A percentile compares a stretch with the other conserved stretches of the same genome.
phyloP scores from a whole-genome alignment of 768 basidiomycete species.

The Tremella fuciformis region DNA sequence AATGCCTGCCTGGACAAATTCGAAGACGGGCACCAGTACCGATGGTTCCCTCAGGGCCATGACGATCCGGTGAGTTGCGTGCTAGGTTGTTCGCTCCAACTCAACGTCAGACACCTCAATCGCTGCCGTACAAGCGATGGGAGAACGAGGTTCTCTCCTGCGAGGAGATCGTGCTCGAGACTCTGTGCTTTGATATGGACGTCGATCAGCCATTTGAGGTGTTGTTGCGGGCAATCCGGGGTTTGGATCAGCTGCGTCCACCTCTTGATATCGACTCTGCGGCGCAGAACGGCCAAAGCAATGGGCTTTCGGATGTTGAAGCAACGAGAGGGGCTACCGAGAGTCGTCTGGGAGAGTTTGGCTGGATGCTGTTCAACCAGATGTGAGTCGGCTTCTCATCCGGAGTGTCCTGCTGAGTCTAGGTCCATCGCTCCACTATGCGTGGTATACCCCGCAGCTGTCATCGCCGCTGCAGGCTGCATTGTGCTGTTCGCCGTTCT shows the following conservation, averaged over 20 bases:
- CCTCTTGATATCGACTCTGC: background rate
- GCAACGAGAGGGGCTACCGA: no score
- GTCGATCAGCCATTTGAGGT: slow-evolving; percentile 23
- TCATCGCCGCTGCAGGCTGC: slow-evolving; percentile 33
- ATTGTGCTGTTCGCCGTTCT: slow-evolving; percentile 20
- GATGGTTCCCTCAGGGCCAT: slow-evolving; percentile 16
- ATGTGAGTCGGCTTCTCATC: slow-evolving; percentile 9
- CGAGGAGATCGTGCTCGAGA: slow-evolving; percentile 46
- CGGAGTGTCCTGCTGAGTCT: background rate
- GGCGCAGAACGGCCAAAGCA: no score
- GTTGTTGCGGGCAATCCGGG: background rate
- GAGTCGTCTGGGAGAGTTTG: background rate
- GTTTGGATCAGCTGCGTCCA: slow-evolving; percentile 7
- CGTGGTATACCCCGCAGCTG: slow-evolving; percentile 28
- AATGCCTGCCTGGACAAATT: slow-evolving; percentile 30
- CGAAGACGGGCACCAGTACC: slow-evolving; percentile 3
- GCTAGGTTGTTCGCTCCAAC: background rate
- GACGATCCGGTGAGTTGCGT: slow-evolving; percentile 10
- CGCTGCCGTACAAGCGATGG: slow-evolving; percentile 22
- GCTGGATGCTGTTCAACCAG: slow-evolving; percentile 12
- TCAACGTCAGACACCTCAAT: slow-evolving; percentile 6
- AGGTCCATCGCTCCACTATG: slow-evolving; percentile 33
- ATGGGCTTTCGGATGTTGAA: background rate
- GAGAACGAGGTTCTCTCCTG: slow-evolving; percentile 35
- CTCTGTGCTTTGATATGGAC: slow-evolving; percentile 50